A percentile compares a stretch with the other conserved stretches of the same genome.
Conservation (phyloP, 2,329 filamentous ascomycete genomes). For the Ophiocordyceps sinensis region DNA sequence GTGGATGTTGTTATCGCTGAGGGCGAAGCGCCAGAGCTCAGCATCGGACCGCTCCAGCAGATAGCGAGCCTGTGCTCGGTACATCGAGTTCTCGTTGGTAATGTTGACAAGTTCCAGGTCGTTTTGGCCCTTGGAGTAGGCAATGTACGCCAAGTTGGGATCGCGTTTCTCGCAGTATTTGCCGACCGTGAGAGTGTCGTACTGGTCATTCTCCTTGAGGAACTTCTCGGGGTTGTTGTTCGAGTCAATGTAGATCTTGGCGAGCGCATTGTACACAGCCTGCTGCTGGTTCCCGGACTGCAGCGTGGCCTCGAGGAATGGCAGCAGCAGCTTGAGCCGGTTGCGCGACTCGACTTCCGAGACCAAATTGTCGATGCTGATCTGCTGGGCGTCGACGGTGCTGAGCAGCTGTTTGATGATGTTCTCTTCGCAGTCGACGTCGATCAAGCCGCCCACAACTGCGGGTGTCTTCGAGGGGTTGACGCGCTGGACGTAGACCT, state of each 20-base stretch:
- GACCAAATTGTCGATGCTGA: conserved; percentile 91
- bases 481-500: conserved; percentile 93
- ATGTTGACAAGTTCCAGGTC: conserved; percentile 94
- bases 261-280: conserved; percentile 90
- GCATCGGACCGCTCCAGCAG: conserved; percentile 76
- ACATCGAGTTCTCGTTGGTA: conserved; percentile 99
- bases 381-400: conserved; percentile 69
- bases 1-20: conserved; percentile 92
- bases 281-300: conserved; percentile 87
- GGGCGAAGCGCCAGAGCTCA: conserved; percentile 89
- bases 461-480: conserved; percentile 85
- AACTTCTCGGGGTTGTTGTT: conserved; percentile 98
- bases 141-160: conserved; percentile 87
- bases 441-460: conserved; percentile 82
- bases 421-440: conserved; percentile 91
- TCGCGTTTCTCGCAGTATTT: conserved; percentile 99
- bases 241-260: conserved; percentile 98
- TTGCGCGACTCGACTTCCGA: conserved; percentile 91
- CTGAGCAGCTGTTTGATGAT: conserved; percentile 87
- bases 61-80: conserved; percentile 92
- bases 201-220: conserved; percentile 92
- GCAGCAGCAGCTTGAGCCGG: conserved; percentile 83
- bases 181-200: conserved; percentile 81
- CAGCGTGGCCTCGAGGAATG: conserved; percentile 88
- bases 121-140: conserved; percentile 93